These are phyloP conservation scores for Eucommia ulmoides DNA, from an alignment of 257 asterid species.

Conservation along the genomic window DNA sequence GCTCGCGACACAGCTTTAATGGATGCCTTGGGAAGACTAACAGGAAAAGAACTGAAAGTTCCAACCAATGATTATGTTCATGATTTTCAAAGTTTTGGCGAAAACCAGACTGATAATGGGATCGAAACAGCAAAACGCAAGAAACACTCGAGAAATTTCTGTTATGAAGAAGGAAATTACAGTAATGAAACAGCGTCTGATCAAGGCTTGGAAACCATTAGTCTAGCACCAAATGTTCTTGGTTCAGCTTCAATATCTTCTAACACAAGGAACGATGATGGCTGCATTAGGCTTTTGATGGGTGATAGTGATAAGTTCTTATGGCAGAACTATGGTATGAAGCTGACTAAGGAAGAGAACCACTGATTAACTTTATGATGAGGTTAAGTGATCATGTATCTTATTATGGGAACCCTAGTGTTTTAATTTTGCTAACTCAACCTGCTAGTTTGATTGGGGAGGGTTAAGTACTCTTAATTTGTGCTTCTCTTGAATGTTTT, in stretches of 20 bases:
- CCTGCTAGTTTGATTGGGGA: too few species aligned
- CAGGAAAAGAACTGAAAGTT: slow-evolving; percentile 24
- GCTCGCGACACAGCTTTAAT: slow-evolving; percentile 58
- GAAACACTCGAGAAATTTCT: slow-evolving; percentile 24
- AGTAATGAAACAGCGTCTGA: slow-evolving; percentile 19
- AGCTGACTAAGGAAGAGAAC: slow-evolving; percentile 16
- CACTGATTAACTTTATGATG: slow-evolving; percentile 1
- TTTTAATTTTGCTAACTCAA: too few species aligned
- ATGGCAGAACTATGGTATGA: slow-evolving; percentile 50
- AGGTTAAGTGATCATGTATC: too few species aligned
- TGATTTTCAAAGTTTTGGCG: slow-evolving; percentile 15
- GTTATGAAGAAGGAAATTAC: slow-evolving; percentile 24
- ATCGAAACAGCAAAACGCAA: slow-evolving; percentile 43
- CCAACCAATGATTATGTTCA: slow-evolving; percentile 5
- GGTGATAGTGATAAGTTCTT: slow-evolving; percentile 45
- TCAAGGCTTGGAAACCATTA: slow-evolving; percentile 19
- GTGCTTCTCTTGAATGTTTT: too few species aligned
- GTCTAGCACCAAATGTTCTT: slow-evolving; percentile 22
- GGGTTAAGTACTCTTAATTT: too few species aligned
- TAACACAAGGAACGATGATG: slow-evolving; percentile 27
- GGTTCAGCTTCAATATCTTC: slow-evolving; percentile 14
- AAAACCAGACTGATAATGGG: slow-evolving; percentile 15
- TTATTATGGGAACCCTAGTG: too few species aligned
- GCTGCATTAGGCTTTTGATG: slow-evolving; percentile 59
- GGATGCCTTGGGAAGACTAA: slow-evolving; percentile 45